These are phyloP conservation scores for Saposhnikovia divaricata DNA, from an alignment of 129 eudicot genomes.

Conservation along the genomic window DNA sequence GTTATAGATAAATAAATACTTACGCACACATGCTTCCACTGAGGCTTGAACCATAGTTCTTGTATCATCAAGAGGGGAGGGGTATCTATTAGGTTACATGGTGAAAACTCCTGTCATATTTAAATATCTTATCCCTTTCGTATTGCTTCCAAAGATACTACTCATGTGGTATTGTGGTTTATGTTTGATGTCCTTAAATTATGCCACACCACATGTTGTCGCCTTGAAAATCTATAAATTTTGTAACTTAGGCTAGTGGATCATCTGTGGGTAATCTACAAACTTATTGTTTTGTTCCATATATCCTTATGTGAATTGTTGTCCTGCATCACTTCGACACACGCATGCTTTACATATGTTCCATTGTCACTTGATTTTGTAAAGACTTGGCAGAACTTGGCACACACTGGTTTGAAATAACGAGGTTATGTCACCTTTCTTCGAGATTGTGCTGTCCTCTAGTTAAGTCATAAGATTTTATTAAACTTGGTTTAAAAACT, in stretches of 20 bases:
- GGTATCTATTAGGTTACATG: background rate
- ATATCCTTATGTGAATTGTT: background rate
- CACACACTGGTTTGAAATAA: background rate
- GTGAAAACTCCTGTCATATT: background rate
- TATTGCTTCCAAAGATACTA: background rate
- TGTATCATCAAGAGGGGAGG: background rate
- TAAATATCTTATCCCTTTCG: background rate
- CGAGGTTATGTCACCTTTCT: background rate
- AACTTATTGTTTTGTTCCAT: background rate
- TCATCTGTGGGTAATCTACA: background rate
- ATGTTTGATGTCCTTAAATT: background rate
- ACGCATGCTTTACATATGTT: too few species aligned
- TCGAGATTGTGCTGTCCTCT: background rate
- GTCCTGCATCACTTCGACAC: too few species aligned
- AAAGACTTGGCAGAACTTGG: background rate
- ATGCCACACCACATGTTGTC: background rate
- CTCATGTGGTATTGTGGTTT: background rate
- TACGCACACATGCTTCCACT: too few species aligned
- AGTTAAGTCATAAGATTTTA: background rate
- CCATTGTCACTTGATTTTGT: too few species aligned
- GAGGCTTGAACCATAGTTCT: too few species aligned
- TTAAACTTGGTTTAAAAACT: background rate
- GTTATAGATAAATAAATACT: too few species aligned
- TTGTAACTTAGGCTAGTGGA: background rate
- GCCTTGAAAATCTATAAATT: too few species aligned